Percentiles rank a stretch among this genome's conserved stretches.
phyloP scores from a whole-genome alignment of 148 eudicot genomes.

The Spergularia bocconei region DNA sequence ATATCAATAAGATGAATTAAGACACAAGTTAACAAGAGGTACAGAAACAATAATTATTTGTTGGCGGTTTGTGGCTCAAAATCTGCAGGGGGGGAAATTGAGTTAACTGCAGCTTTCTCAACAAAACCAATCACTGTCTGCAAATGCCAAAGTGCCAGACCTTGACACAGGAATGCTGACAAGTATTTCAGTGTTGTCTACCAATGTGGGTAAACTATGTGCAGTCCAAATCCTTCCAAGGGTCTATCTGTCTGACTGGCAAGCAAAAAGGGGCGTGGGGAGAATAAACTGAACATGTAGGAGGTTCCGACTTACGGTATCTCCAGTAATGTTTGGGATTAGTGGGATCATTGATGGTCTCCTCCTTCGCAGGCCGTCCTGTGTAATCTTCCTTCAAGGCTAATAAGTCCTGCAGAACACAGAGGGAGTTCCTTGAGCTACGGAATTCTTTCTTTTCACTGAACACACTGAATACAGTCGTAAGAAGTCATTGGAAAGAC shows the following conservation, averaged over 20 bases:
- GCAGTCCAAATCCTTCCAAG: background rate
- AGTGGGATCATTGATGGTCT: constrained; percentile 95
- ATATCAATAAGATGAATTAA: background rate
- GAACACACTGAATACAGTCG: too few relatives aligned
- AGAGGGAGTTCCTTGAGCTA: background rate
- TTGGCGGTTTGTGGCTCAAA: background rate
- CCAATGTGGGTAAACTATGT: background rate
- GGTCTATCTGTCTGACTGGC: background rate
- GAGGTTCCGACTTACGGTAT: constrained; percentile 58
- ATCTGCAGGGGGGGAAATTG: background rate
- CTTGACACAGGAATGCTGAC: background rate
- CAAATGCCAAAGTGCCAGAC: background rate
- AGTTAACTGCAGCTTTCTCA: background rate
- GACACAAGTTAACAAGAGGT: background rate
- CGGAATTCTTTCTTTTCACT: background rate
- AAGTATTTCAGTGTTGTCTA: background rate
- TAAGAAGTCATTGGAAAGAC: background rate
- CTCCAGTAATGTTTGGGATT: constrained; percentile 98
- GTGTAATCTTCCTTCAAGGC: constrained; percentile 88
- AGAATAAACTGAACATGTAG: background rate
- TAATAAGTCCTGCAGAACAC: constrained; percentile 58
- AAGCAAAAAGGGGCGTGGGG: background rate
- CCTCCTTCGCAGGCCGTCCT: constrained; percentile 79
- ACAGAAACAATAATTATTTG: background rate
- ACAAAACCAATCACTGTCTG: background rate